These are phyloP conservation scores for Xylariaceae sp. DNA, from an alignment of 2,329 filamentous ascomycete genomes.

Conservation along the genomic window DNA sequence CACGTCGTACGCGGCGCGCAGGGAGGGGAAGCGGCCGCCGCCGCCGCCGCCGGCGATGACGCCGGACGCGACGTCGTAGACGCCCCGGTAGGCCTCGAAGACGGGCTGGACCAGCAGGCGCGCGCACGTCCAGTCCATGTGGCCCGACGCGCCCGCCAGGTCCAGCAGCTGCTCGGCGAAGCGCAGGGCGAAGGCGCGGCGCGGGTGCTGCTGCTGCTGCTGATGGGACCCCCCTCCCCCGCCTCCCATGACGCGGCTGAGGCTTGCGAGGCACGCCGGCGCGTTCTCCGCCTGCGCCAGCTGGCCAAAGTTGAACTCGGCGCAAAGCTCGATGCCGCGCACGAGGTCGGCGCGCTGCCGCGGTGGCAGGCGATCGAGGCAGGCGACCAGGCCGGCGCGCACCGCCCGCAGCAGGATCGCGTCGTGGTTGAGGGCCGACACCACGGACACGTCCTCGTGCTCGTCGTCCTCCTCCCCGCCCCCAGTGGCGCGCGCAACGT, in stretches of 20 bases:
- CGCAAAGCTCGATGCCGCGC: conserved; percentile 26
- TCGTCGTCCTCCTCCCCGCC: too few species aligned
- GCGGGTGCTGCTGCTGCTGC: conserved; percentile 4
- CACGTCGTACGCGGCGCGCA: conserved; percentile 25
- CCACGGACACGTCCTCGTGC: conserved; percentile 13
- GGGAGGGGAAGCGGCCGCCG: too few species aligned
- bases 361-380: conserved; percentile 19
- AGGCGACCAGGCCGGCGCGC: conserved; percentile 19
- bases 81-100: conserved; percentile 23
- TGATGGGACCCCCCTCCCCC: too few species aligned
- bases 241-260: conserved; percentile 18
- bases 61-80: conserved; percentile 20
- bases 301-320: conserved; percentile 29
- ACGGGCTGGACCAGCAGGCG: conserved; percentile 26
- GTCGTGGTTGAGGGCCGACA: conserved; percentile 23
- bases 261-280: conserved; percentile 21
- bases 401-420: conserved; percentile 23
- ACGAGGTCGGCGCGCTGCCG: conserved; percentile 20
- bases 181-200: conserved; percentile 25
- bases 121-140: conserved; percentile 24
- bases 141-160: conserved; percentile 29
- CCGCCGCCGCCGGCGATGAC: conserved; percentile 18
- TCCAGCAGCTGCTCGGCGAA: conserved; percentile 31
- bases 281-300: conserved; percentile 30
- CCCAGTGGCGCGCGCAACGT: conserved; percentile 9